Percentiles rank a stretch among this genome's conserved stretches.
phyloP scores from a whole-genome alignment of 2,329 filamentous ascomycete species.

The Diaporthe humulicola region DNA sequence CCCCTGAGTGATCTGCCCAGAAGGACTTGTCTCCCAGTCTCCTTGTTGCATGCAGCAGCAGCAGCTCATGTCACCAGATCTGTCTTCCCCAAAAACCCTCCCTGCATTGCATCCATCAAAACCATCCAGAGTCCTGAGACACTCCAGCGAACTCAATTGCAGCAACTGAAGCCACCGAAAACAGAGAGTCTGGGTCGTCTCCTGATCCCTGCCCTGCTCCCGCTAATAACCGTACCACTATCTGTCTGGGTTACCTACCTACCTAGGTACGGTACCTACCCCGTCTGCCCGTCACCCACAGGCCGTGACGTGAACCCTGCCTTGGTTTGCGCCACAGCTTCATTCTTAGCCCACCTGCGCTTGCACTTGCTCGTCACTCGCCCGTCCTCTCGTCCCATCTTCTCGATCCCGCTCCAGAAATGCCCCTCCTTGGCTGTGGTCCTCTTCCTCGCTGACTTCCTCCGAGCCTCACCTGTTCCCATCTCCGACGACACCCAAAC shows the following conservation, averaged over 20 bases:
- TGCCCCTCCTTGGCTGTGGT: constrained; percentile 17
- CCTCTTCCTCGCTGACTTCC: not conserved
- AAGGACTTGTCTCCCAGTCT: not conserved
- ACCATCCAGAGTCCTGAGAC: constrained; percentile 16
- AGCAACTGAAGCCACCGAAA: not conserved
- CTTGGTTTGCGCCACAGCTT: constrained; percentile 31
- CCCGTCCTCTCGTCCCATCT: constrained; percentile 7
- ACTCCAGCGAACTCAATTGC: constrained; percentile 20
- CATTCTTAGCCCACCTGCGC: constrained; percentile 23
- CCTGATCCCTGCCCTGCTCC: constrained; percentile 23
- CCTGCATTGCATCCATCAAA: constrained; percentile 13
- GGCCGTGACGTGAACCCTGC: constrained; percentile 31
- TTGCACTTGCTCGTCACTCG: not conserved
- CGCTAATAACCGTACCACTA: constrained; percentile 19
- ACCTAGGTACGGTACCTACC: too few relatives aligned
- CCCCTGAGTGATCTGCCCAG: constrained; percentile 4
- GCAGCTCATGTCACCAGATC: too few relatives aligned
- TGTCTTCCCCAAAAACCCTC: not conserved
- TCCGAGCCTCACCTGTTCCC: not conserved
- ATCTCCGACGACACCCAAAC: not conserved
- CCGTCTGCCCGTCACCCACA: not conserved
- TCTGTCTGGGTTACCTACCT: too few relatives aligned
- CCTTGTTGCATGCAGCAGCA: not conserved
- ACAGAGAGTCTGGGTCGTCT: not conserved
- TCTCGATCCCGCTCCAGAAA: constrained; percentile 12